Evolutionary conservation across 2,329 filamentous ascomycete genomes (phyloP), one percentile per base, ranked within the genome.

Genomic region (Berkeleyomyces rouxiae): DNA sequence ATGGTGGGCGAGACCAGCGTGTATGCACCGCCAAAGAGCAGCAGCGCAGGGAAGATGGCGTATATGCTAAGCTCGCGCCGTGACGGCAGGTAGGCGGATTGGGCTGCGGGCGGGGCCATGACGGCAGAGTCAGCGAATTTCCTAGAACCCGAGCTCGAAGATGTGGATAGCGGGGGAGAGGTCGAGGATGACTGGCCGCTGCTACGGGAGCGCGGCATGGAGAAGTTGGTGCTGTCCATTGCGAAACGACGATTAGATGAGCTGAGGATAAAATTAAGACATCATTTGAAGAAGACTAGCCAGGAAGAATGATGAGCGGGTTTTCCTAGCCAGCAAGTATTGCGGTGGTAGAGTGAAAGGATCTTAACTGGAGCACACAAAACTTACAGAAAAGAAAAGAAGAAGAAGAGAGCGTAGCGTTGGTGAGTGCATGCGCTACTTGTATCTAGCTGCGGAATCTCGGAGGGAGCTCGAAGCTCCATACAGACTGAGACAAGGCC

Each of bases 21-120:
- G 79, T 89, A 96, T 67, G 95, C 70, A 37, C 88, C 87, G 67
- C 93, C 93, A 67, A 96, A 81, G 62, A 90, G 66, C 64, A 99
- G 83, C 5, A 91, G 85, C 36, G 76, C 68, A 3, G 92, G 92
- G 75, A 96, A 97, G 65, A 88, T 67, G 2, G 76, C 72, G 39
- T 96, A 80, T 31, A 85, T 76, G 63, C 82, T 68, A 33, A 79
- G 74, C 71, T 95, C 88, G 69, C 85, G 77, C 7, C 80, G 77
- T 1, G 87, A 90, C 3, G 87, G 88, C 2, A 90, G 77, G 72
- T 81, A 83, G 23, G 23, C 23, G 23, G 23, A 23, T 23, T 23
- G 23, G 23, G 23, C 23, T 23, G 23, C 23, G 23, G 23, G 23
- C 2, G 87, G 85, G 49, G 76, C n/a, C 51, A 40, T 46, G 33